Evolutionary conservation across 176 grass and related monocot genomes (phyloP).

Genomic region (Carex kokanica): DNA sequence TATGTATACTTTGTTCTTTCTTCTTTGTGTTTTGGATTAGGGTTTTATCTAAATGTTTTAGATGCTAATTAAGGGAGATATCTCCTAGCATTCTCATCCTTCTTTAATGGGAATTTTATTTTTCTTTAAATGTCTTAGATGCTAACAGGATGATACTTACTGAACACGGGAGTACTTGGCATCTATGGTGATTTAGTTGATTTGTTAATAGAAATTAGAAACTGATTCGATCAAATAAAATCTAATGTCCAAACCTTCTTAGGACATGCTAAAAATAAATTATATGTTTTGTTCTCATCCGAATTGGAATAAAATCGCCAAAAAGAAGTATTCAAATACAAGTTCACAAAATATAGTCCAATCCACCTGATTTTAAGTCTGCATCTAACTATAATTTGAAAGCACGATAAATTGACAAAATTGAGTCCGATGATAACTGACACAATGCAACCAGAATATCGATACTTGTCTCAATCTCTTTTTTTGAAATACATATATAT

Average conservation of each 20-base stretch:
- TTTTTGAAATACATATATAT: too few relatives aligned
- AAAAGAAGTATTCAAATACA: background rate
- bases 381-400: background rate
- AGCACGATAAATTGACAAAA: background rate
- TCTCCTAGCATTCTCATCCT: too few relatives aligned
- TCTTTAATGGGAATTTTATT: too few relatives aligned
- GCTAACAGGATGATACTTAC: background rate
- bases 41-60: too few relatives aligned
- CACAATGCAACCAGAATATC: background rate
- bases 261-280: background rate
- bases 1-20: background rate
- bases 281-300: background rate
- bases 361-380: background rate
- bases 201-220: background rate
- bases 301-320: background rate
- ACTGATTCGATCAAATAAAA: background rate
- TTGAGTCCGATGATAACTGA: background rate
- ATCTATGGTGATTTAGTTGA: background rate
- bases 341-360: background rate
- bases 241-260: background rate
- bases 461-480: background rate
- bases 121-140: too few relatives aligned
- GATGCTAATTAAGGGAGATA: too few relatives aligned
- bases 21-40: background rate
- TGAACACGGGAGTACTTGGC: background rate